Conservation (phyloP, 768 basidiomycete species). For the Dioszegia aurantiaca region DNA sequence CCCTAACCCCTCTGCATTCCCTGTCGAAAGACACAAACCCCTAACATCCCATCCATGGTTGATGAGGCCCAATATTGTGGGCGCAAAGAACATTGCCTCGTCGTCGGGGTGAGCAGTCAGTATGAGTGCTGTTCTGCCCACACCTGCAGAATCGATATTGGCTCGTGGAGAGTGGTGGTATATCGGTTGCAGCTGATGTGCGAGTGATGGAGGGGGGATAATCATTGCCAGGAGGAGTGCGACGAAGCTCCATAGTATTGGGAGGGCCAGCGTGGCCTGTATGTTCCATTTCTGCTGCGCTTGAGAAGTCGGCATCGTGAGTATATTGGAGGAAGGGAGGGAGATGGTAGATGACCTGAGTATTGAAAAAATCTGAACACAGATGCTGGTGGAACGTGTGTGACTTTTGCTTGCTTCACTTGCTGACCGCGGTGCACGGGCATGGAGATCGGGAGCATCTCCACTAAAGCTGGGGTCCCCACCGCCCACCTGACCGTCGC, state of each 20-base stretch:
- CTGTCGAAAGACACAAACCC: conserved; percentile 70
- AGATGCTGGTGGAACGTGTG: too few relatives aligned
- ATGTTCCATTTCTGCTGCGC: background rate
- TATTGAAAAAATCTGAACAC: too few relatives aligned
- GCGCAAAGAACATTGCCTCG: conserved; percentile 90
- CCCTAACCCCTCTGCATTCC: conserved; percentile 77
- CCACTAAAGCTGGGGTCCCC: too few relatives aligned
- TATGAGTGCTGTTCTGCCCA: conserved; percentile 50
- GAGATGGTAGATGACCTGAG: background rate
- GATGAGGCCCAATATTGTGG: conserved; percentile 66
- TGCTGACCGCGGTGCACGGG: too few relatives aligned
- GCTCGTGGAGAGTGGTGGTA: conserved; percentile 13
- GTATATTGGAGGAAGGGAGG: background rate
- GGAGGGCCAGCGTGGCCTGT: conserved; percentile 7
- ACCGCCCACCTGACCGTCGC: too few relatives aligned
- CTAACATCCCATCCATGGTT: conserved; percentile 54
- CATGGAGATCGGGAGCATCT: too few relatives aligned
- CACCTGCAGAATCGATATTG: background rate
- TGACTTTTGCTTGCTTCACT: too few relatives aligned
- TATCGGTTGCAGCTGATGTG: background rate
- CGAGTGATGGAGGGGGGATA: conserved; percentile 12
- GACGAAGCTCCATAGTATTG: conserved; percentile 3
- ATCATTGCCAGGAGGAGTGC: conserved; percentile 8
- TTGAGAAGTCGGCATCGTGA: background rate
- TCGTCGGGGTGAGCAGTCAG: conserved; percentile 94